phyloP scores from a whole-genome alignment of 257 asterid genomes.

The Solanum etuberosum region DNA sequence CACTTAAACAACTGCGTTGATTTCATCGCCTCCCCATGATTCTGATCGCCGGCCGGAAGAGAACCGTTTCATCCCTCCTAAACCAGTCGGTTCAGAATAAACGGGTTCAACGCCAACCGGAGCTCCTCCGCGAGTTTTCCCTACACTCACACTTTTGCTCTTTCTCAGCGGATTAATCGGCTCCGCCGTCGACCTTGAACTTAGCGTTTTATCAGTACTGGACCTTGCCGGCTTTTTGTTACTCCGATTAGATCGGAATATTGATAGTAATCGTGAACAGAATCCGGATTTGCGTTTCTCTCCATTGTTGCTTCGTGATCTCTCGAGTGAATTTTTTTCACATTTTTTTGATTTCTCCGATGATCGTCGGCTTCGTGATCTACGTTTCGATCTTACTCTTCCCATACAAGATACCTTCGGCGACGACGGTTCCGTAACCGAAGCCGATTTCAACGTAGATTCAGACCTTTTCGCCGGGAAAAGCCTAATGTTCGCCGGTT shows the following conservation, averaged over 20 bases:
- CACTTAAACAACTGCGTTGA: slow-evolving; percentile 7
- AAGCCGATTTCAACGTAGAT: slow-evolving; percentile 26
- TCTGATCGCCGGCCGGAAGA: slow-evolving; percentile 28
- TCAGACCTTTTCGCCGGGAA: slow-evolving; percentile 66
- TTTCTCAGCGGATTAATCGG: slow-evolving; percentile 11
- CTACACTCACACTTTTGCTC: slow-evolving; percentile 10
- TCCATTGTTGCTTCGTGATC: slow-evolving; percentile 8
- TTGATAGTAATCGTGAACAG: slow-evolving; percentile 31
- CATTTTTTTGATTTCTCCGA: slow-evolving; percentile 15
- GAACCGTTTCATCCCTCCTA: slow-evolving; percentile 39
- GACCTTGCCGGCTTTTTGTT: slow-evolving; percentile 13
- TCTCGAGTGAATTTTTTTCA: slow-evolving; percentile 24
- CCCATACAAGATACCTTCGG: slow-evolving; percentile 97
- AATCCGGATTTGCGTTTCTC: slow-evolving; percentile 43
- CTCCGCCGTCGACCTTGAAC: slow-evolving; percentile 13
- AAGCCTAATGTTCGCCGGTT: slow-evolving; percentile 31
- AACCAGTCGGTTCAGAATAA: slow-evolving; percentile 13
- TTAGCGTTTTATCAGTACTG: slow-evolving; percentile 17
- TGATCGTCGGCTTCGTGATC: slow-evolving; percentile 42
- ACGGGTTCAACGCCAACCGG: slow-evolving; percentile 4
- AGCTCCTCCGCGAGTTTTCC: background rate
- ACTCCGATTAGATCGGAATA: slow-evolving; percentile 32
- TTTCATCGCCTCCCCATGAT: slow-evolving; percentile 12
- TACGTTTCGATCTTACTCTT: slow-evolving; percentile 72
- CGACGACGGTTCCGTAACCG: slow-evolving; percentile 62